Base-by-base conservation (phyloP, 108 stramenopile genomes). In the Skeletonema costatum region DNA sequence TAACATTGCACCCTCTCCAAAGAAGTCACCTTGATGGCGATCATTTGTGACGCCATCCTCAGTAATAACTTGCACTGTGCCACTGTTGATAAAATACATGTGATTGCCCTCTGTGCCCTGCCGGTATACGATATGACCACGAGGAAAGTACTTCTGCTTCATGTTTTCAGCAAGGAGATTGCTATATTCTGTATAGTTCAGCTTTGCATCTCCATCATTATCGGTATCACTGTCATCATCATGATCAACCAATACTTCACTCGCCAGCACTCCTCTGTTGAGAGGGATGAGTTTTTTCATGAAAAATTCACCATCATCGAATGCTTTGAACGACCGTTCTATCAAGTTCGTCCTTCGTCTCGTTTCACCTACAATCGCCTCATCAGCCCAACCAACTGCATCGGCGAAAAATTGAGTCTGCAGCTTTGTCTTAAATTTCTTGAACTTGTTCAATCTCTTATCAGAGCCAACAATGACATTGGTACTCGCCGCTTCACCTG, bases 1-100 rank as follows among this genome's bases (percentile, higher is more conserved):
- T 11, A 95, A 69, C 39, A 95, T 65, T 19, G 91, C 92, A 30
- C 92, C 94, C 69, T 95, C 94, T 9, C 94, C 94, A 59, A 95
- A 92, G 69, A 93, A 92, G 69, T 94, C 90, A 13, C 91, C 91
- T 38, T 74, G 64, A 35, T 73, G 72, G 51, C 92, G 83, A 30
- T 68, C 66, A 13, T 85, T 90, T 36, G 56, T 68, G 29, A 87
- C 86, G 12, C 94, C 94, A 50, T 92, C 88, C 6, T 78, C 64
- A 11, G 89, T 90, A 0, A 70, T 81, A 2, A 95, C 87, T 80
- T 89, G 82, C 4, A 95, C 85, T 5, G 88, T 87, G 30, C 94
- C 94, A 16, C 87, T 87, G 64, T 93, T 88, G 62, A 95, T 88
- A 66, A 95, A 89, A 71, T 92, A 95, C 90, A 95, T 95, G 67